Evolutionary conservation across 441 rosid species (phyloP), one percentile per base, ranked within the genome.

Genomic region (Pelargonium fulgidum): DNA sequence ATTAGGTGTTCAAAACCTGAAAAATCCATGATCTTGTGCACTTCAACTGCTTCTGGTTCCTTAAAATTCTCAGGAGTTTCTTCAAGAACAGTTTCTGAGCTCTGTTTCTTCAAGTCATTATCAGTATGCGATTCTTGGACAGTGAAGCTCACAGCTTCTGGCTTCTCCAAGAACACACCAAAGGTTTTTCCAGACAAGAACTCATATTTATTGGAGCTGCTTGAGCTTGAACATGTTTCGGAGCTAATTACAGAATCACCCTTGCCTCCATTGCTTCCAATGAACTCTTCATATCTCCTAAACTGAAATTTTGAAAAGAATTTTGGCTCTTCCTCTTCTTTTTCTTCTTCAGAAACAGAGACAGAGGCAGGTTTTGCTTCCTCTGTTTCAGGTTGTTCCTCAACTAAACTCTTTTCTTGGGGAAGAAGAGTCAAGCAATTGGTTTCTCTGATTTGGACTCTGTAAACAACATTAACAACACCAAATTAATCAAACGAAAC

Each of bases 261-360:
- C n/a, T 72, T 69, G 50, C 66, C 75, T 11, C 13, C n/a, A 26
- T 64, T 45, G 48, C 70, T 73, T 76, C 36, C 62, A 45, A 58
- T 66, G 63, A 76, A 75, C 67, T 84, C 83, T 56, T 72, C 75
- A 19, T 62, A 78, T 20, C 81, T 79, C 74, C 75, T 89, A 71
- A 80, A 89, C 81, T 85, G 70, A 77, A 89, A 89, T 65, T 87
- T 83, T 77, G 85, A 80, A 67, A 73, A 14, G 65, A 78, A 80
- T 1, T 80, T 72, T 6, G 86, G 80, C 20, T 73, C 19, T 20
- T 85, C 85, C 3, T 61, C 67, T 29, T 61, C 67, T 29, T 29
- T 29, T 29, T 29, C 36, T 67, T 70, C 80, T 13, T 79, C 78
- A 13, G 41, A 13, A 48, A 11, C 16, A 48, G 56, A 13, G n/a